These are phyloP conservation scores for Crithidia acanthocephali DNA, from an alignment of 208 protist species.

Conservation along the genomic window DNA sequence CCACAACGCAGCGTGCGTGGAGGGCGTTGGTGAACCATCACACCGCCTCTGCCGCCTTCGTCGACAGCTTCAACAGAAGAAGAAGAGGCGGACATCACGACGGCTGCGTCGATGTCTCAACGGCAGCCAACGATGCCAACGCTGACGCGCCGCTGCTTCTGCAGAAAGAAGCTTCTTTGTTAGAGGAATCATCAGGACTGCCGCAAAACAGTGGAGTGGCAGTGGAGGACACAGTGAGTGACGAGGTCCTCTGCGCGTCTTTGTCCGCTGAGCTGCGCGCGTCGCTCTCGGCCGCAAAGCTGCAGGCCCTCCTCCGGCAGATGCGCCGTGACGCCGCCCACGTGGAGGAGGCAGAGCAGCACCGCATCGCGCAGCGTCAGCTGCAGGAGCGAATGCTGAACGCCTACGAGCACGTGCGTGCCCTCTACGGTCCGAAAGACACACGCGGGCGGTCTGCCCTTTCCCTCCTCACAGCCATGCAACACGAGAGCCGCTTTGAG, in stretches of 20 bases:
- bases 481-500: slow-evolving; percentile 66
- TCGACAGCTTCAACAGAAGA: slow-evolving; percentile 10
- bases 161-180: no score
- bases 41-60: slow-evolving; percentile 48
- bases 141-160: no score
- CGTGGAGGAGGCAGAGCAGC: slow-evolving; percentile 45
- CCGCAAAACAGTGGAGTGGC: no score
- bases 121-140: neutral
- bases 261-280: slow-evolving; percentile 72
- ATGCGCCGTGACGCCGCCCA: slow-evolving; percentile 63
- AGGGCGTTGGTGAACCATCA: slow-evolving; percentile 32
- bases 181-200: no score
- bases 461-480: slow-evolving; percentile 51
- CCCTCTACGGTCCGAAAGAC: slow-evolving; percentile 53
- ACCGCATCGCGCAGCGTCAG: slow-evolving; percentile 55
- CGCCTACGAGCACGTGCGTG: slow-evolving; percentile 77
- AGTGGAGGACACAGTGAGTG: neutral
- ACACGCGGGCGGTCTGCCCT: slow-evolving; percentile 35
- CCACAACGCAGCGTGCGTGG: slow-evolving; percentile 31
- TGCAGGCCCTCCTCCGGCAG: slow-evolving; percentile 60
- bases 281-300: slow-evolving; percentile 60
- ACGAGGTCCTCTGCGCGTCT: slow-evolving; percentile 9
- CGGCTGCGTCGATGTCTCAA: no score
- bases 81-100: neutral
- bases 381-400: slow-evolving; percentile 63